Conservation (phyloP, 257 asterid genomes). For the Solanum ossicruentum region DNA sequence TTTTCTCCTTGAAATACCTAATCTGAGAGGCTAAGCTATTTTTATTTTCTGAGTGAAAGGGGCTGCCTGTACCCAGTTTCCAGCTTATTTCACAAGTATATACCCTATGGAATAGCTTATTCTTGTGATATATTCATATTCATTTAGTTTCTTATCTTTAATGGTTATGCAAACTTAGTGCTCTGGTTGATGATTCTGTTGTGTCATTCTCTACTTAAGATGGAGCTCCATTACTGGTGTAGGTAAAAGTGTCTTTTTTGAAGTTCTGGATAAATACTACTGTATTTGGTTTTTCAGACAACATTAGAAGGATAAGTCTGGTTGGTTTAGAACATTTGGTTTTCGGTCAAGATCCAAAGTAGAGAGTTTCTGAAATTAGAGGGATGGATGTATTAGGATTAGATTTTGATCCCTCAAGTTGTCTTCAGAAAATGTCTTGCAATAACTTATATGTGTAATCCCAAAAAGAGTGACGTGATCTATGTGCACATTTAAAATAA, state of each 20-base stretch:
- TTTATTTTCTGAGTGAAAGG: neutral
- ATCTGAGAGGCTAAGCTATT: neutral
- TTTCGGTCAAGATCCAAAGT: neutral
- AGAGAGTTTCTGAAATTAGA: neutral
- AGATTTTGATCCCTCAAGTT: neutral
- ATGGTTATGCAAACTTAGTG: neutral
- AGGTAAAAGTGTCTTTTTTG: neutral
- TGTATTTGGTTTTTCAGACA: neutral
- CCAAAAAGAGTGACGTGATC: neutral
- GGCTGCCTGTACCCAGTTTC: neutral
- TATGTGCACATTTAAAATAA: neutral
- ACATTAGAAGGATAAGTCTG: neutral
- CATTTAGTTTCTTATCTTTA: neutral
- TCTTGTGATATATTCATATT: neutral
- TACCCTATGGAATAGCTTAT: neutral
- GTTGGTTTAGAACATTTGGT: neutral
- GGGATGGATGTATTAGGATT: neutral
- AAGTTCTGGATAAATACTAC: neutral
- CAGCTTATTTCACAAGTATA: neutral
- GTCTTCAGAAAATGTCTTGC: neutral
- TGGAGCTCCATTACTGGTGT: neutral
- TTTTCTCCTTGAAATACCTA: neutral
- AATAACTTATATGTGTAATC: neutral
- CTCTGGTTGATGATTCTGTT: neutral
- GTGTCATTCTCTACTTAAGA: neutral